Evolutionary conservation across 2,329 filamentous ascomycete genomes (phyloP).

Genomic region (Ceratocystis harringtonii): DNA sequence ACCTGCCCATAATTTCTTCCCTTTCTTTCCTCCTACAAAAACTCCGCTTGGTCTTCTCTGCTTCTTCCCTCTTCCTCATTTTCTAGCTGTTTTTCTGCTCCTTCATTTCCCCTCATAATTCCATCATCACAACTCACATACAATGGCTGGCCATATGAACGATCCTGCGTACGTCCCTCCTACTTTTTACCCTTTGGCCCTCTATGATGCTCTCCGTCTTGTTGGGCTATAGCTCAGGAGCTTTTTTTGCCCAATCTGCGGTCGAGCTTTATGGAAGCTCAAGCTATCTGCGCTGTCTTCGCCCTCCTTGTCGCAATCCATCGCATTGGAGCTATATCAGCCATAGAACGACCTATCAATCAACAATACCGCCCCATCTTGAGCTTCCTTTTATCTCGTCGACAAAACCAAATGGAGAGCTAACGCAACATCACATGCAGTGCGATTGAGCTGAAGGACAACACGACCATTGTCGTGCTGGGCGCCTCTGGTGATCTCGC

Average conservation of each 20-base stretch:
- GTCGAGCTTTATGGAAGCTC: conserved; percentile 12
- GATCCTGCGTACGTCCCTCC: conserved; percentile 16
- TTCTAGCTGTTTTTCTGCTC: conserved; percentile 2
- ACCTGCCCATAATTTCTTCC: conserved; percentile 12
- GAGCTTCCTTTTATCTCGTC: background rate
- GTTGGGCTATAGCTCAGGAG: background rate
- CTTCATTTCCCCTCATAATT: background rate
- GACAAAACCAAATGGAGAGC: background rate
- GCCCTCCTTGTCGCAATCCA: conserved; percentile 14
- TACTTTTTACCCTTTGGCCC: background rate
- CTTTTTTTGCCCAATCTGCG: background rate
- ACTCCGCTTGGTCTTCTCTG: background rate
- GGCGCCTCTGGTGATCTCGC: conserved; percentile 94
- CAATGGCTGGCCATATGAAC: conserved; percentile 18
- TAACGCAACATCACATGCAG: conserved; percentile 30
- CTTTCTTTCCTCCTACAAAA: conserved; percentile 5
- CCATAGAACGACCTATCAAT: conserved; percentile 6
- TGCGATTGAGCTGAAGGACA: conserved; percentile 90
- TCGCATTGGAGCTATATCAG: conserved; percentile 10
- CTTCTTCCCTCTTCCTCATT: background rate
- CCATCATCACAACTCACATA: background rate
- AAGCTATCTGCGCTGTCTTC: background rate
- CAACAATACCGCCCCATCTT: background rate
- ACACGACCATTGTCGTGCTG: conserved; percentile 91
- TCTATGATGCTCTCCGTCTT: conserved; percentile 7